phyloP scores from a whole-genome alignment of 1,139 yeast genomes.

The Sugiyamaella pinicola region DNA sequence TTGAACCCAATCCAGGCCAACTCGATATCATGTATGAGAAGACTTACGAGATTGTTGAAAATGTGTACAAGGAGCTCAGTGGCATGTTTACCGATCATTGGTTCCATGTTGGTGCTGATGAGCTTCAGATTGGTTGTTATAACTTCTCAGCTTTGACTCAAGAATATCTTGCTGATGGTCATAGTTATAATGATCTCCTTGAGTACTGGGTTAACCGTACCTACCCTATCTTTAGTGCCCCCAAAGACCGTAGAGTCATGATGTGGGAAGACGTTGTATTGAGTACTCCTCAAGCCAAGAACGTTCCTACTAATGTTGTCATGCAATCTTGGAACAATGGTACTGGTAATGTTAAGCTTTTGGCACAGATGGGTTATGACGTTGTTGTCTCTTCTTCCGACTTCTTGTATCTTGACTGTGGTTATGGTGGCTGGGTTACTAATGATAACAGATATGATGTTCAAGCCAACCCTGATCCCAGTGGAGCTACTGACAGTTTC shows the following conservation, averaged over 20 bases:
- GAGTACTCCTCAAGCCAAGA: slow-evolving; percentile 30
- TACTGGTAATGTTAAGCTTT: slow-evolving; percentile 38
- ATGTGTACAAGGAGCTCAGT: slow-evolving; percentile 47
- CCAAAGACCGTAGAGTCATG: slow-evolving; percentile 40
- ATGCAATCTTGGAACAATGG: slow-evolving; percentile 50
- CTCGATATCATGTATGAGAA: slow-evolving; percentile 46
- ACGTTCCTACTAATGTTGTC: slow-evolving; percentile 43
- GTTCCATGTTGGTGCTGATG: slow-evolving; percentile 55
- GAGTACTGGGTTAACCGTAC: slow-evolving; percentile 49
- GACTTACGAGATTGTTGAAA: slow-evolving; percentile 45
- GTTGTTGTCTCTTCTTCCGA: slow-evolving; percentile 48
- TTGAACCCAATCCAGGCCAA: slow-evolving; percentile 55
- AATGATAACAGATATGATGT: slow-evolving; percentile 46
- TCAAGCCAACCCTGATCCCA: slow-evolving; percentile 36
- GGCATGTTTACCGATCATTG: slow-evolving; percentile 45
- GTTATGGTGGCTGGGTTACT: slow-evolving; percentile 49
- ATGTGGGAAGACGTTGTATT: slow-evolving; percentile 56
- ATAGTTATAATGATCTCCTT: slow-evolving; percentile 43
- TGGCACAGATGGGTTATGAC: slow-evolving; percentile 48
- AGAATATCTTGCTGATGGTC: slow-evolving; percentile 43
- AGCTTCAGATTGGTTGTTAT: slow-evolving; percentile 47
- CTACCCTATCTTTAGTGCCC: slow-evolving; percentile 44
- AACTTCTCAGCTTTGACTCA: slow-evolving; percentile 41
- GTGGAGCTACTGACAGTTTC: slow-evolving; percentile 30
- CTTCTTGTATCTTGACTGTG: slow-evolving; percentile 52